These are phyloP conservation scores for Polyporus tsugae DNA, from an alignment of 1,284 basidiomycete genomes.

Conservation along the genomic window DNA sequence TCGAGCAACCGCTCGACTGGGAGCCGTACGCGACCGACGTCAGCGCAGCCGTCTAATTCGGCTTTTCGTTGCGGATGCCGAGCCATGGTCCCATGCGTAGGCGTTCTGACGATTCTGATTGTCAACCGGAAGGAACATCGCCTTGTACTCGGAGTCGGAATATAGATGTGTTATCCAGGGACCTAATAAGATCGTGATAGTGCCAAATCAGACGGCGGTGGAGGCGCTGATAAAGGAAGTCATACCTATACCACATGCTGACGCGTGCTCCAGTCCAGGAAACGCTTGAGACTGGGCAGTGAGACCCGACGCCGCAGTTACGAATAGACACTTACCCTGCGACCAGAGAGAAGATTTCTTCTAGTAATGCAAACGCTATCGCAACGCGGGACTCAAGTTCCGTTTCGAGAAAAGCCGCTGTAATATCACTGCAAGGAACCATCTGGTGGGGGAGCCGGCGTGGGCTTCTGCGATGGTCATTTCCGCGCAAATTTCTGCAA, in stretches of 20 bases:
- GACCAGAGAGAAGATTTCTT: not conserved
- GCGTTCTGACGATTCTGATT: not conserved
- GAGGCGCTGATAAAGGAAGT: not conserved
- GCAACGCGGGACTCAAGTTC: not conserved
- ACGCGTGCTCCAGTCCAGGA: not conserved
- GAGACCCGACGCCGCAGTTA: constrained; percentile 2
- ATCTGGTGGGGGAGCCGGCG: not conserved
- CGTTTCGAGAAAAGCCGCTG: not conserved
- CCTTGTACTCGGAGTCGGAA: not conserved
- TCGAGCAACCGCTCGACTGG: not conserved
- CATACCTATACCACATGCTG: not conserved
- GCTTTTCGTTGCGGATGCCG: constrained; percentile 1
- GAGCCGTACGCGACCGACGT: not conserved
- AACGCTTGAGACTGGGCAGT: not conserved
- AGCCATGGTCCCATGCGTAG: not conserved
- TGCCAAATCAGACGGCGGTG: not conserved
- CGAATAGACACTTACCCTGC: not conserved
- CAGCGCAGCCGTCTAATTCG: not conserved
- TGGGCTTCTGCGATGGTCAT: not conserved
- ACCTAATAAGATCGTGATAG: not conserved
- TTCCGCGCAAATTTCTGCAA: not conserved
- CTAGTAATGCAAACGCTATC: not conserved
- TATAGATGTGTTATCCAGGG: not conserved
- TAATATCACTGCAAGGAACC: not conserved
- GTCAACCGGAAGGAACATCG: not conserved